These are phyloP conservation scores for Alternaria longipes DNA, from an alignment of 2,329 filamentous ascomycete species.

Conservation along the genomic window DNA sequence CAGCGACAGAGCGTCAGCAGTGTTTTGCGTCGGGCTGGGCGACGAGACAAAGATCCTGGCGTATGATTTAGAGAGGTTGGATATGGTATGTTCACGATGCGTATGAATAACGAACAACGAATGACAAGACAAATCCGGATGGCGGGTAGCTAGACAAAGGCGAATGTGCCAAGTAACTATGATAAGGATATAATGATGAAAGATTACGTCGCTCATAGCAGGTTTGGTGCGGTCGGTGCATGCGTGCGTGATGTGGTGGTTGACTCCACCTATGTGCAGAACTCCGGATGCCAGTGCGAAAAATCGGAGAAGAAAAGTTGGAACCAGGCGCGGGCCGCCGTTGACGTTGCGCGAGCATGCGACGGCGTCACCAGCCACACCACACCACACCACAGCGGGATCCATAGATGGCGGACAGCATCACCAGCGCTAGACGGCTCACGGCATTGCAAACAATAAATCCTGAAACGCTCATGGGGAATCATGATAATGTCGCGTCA, in stretches of 20 bases:
- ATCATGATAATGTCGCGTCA: neutral
- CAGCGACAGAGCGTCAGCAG: neutral
- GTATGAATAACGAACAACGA: neutral
- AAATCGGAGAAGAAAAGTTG: neutral
- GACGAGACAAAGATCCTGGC: neutral
- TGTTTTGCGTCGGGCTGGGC: constrained; percentile 3
- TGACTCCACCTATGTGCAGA: constrained; percentile 2
- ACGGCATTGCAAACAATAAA: neutral
- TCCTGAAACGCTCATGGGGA: neutral
- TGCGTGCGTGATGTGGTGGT: constrained; percentile 5
- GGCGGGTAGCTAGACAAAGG: neutral
- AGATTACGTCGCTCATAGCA: neutral
- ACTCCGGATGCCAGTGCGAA: neutral
- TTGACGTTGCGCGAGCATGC: neutral
- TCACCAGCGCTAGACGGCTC: neutral
- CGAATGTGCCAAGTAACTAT: neutral
- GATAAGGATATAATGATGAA: neutral
- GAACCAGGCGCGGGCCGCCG: neutral
- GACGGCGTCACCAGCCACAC: constrained; percentile 10
- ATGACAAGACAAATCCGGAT: neutral
- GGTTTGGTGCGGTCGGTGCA: neutral
- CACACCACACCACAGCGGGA: neutral
- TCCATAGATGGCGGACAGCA: neutral
- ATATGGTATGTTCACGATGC: constrained; percentile 8
- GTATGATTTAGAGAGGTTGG: constrained; percentile 10